Evolutionary conservation across 164 flowering plant genomes (phyloP).

Genomic region (Tetrastigma voinierianum): DNA sequence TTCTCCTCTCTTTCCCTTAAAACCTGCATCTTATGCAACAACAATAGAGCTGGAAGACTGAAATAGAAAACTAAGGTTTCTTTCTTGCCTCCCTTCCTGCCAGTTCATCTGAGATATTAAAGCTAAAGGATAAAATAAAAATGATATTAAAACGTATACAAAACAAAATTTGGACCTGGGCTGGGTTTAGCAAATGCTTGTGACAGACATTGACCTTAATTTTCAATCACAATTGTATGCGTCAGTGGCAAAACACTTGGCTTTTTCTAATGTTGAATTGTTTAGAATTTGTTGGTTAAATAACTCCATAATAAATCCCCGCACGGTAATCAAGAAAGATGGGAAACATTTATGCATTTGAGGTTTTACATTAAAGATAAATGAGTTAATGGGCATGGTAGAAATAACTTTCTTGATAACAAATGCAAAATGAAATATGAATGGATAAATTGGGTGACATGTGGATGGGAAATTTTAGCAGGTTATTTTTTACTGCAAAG

Average conservation of each 20-base stretch:
- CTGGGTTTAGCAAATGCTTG: slow-evolving; percentile 7
- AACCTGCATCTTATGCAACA: slow-evolving; percentile 12
- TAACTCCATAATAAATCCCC: no score
- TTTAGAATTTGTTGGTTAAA: no score
- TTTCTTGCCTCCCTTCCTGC: slow-evolving; percentile 22
- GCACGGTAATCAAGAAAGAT: no score
- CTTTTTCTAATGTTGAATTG: no score
- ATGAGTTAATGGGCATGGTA: not conserved
- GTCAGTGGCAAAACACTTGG: no score
- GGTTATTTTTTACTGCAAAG: not conserved
- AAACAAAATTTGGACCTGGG: slow-evolving; percentile 17
- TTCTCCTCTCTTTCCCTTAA: slow-evolving; percentile 11
- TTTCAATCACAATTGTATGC: no score
- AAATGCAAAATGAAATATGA: not conserved
- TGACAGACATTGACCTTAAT: slow-evolving; percentile 1
- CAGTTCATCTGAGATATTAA: slow-evolving; percentile 41
- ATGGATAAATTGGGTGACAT: not conserved
- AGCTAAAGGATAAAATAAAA: slow-evolving; percentile 3
- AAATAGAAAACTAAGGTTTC: slow-evolving; percentile 12
- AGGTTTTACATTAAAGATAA: no score
- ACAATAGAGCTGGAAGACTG: slow-evolving; percentile 15
- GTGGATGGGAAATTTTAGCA: not conserved
- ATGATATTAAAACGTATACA: not conserved
- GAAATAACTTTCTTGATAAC: not conserved
- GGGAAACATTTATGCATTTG: no score